Percentiles rank a stretch among this genome's conserved stretches.
These are phyloP conservation scores for Kurtzmaniella quercitrusa DNA, from an alignment of 1,139 yeast genomes.

Conservation along the genomic window DNA sequence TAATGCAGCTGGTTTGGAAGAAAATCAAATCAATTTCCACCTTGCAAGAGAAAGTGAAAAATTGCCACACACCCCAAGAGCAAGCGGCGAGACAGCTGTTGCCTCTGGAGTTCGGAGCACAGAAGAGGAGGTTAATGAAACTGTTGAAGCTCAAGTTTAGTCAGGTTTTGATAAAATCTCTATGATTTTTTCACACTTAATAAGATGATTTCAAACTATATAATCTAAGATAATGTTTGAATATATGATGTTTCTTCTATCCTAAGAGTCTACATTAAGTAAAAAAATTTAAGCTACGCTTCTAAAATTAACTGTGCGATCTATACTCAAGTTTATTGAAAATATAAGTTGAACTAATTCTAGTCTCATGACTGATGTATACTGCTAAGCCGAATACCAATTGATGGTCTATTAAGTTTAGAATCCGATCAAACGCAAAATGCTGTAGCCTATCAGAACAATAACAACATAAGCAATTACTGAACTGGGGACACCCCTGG, in stretches of 20 bases:
- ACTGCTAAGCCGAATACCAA: background rate
- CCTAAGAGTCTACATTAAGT: too few relatives aligned
- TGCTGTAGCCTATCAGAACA: conserved; percentile 63
- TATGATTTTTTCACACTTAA: too few relatives aligned
- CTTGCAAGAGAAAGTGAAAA: conserved; percentile 15
- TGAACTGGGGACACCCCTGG: conserved; percentile 69
- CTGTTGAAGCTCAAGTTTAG: conserved; percentile 1
- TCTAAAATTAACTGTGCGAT: too few relatives aligned
- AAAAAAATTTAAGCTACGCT: too few relatives aligned
- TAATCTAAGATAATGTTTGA: too few relatives aligned
- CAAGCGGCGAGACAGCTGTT: conserved; percentile 33
- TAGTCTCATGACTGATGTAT: background rate
- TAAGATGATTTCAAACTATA: too few relatives aligned
- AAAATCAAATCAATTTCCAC: conserved; percentile 15
- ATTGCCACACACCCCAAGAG: conserved; percentile 27
- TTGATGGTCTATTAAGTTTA: conserved; percentile 11
- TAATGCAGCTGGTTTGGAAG: conserved; percentile 26
- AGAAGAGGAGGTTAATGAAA: conserved; percentile 1
- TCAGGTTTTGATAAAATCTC: background rate
- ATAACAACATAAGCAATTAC: conserved; percentile 52
- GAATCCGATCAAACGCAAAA: conserved; percentile 49
- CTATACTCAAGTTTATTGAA: too few relatives aligned
- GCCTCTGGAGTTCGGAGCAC: conserved; percentile 9
- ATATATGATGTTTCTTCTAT: too few relatives aligned
- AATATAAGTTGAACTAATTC: too few relatives aligned